Evolutionary conservation across 768 basidiomycete genomes (phyloP).

Genomic region (Rhizopogon rudus): DNA sequence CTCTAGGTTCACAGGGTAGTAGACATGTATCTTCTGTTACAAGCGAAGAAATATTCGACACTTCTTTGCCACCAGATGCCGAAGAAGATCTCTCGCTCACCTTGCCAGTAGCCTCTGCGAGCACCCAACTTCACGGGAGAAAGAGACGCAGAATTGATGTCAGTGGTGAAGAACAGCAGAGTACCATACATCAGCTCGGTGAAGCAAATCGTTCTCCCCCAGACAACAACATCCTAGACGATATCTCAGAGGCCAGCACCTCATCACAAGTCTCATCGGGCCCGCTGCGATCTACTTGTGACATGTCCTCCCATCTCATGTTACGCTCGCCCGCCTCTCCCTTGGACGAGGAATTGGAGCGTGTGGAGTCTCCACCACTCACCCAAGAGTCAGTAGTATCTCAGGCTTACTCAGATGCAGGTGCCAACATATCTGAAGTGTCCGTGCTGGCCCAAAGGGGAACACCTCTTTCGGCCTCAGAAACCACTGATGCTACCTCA

Average conservation of each 20-base stretch:
- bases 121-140: not conserved
- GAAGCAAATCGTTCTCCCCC: not conserved
- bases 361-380: not conserved
- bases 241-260: not conserved
- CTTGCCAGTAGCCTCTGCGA: not conserved
- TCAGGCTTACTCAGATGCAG: not conserved
- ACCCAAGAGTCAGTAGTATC: not conserved
- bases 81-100: not conserved
- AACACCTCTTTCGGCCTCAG: not conserved
- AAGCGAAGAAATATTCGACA: not conserved
- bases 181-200: not conserved
- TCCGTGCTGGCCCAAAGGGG: not conserved
- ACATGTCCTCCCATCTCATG: not conserved
- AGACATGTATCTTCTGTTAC: not conserved
- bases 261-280: not conserved
- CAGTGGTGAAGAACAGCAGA: not conserved
- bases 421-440: not conserved
- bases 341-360: not conserved
- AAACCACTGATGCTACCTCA: not conserved
- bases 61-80: not conserved
- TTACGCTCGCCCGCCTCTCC: not conserved
- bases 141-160: conserved; percentile 2
- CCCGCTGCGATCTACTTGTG: not conserved
- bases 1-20: not conserved
- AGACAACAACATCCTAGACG: not conserved